These are phyloP conservation scores for Chaetomium globosum DNA, from an alignment of 2,329 filamentous ascomycete species.

Conservation along the genomic window DNA sequence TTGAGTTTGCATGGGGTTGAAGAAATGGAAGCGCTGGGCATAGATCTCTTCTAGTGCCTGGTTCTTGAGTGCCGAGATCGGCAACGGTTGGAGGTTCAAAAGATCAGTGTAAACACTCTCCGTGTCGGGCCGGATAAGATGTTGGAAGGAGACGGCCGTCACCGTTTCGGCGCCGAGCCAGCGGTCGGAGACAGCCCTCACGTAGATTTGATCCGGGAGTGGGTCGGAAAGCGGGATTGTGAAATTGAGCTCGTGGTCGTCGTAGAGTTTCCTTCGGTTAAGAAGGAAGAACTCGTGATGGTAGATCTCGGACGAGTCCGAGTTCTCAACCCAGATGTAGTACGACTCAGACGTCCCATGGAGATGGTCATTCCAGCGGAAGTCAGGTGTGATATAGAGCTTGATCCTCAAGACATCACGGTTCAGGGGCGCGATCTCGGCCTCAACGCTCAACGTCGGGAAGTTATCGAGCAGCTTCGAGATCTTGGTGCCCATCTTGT, in stretches of 20 bases:
- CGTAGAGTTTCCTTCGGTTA: constrained; percentile 82
- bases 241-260: constrained; percentile 97
- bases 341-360: constrained; percentile 95
- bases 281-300: constrained; percentile 97
- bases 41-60: constrained; percentile 86
- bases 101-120: constrained; percentile 97
- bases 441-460: constrained; percentile 85
- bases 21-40: constrained; percentile 84
- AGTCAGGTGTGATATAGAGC: constrained; percentile 83
- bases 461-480: constrained; percentile 84
- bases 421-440: constrained; percentile 93
- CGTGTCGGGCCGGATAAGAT: constrained; percentile 94
- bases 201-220: constrained; percentile 92
- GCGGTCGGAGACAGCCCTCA: constrained; percentile 88
- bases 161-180: constrained; percentile 98
- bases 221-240: constrained; percentile 95
- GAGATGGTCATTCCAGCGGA: constrained; percentile 89
- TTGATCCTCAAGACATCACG: constrained; percentile 91
- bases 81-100: constrained; percentile 85
- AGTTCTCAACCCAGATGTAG: constrained; percentile 99
- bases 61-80: constrained; percentile 85
- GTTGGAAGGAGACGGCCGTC: constrained; percentile 93
- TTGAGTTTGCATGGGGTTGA: constrained; percentile 99
- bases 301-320: constrained; percentile 95
- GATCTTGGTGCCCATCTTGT: constrained; percentile 80